Base-by-base conservation (phyloP, 2,329 filamentous ascomycete species). In the Aureobasidium musti region DNA sequence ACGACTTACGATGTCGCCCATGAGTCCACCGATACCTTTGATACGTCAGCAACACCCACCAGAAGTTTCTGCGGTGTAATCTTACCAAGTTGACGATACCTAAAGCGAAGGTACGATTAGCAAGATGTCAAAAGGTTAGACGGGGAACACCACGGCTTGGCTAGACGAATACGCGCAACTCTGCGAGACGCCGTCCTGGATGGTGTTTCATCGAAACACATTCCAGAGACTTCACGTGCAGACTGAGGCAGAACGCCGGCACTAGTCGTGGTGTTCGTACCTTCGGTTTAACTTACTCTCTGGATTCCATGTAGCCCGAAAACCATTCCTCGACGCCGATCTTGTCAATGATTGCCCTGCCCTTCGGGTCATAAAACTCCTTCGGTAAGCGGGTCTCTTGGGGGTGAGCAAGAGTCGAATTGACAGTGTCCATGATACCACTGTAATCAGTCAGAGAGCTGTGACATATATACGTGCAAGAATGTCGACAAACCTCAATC, bases 291-390 rank as follows among this genome's bases (percentile, higher is more conserved):
- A 30, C 30, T 4, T 30, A 30, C 6, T 35, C 35, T 11, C 4
- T 33, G 33, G 61, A 64, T 6, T 64, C 61, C 37, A 26, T 54
- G 37, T 64, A 64, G 35, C 61, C 61, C 11, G 61, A 64, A 76
- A 90, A 98, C 95, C 95, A 98, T 79, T 98, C 95, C 73, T 99
- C 93, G 0, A 93, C 88, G 33, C 85, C 87, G 67, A 97, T 87
- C 41, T 82, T 82, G 67, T 90, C 87, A 67, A 95, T 86, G 68
- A 92, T 89, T 3, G 83, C 82, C 59, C 87, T 83, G 4, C 84
- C 87, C 73, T 88, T 89, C 21, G 83, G 75, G 74, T 97, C 92
- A 78, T 98, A 98, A 77, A 99, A 98, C 69, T 92, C 90, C 11
- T 83, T 82, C 0, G 95, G 95, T 2, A 98, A 83, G 53, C 84